Base-by-base conservation (phyloP, 1,139 yeast genomes). In the Arxiozyma bovina region DNA sequence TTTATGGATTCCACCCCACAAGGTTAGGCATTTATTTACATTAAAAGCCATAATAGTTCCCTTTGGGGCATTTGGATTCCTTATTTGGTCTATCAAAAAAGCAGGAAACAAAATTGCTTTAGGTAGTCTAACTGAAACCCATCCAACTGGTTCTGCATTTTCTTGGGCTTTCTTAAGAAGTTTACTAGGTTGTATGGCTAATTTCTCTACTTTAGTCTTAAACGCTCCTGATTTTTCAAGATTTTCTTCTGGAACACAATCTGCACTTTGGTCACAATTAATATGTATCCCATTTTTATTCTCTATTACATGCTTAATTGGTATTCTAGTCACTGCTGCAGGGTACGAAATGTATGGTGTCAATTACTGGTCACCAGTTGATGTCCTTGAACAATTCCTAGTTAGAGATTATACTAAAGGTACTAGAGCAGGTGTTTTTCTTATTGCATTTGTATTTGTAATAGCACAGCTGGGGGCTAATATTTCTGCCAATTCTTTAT, bases 221-320 rank as follows among this genome's bases (percentile, higher is more conserved):
- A 90, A 90, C 71, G 86, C 95, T 21, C 96, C 96, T 0, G 97
- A 90, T 77, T 89, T 88, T 70, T 78, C 96, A 23, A 82, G 96
- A 69, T 86, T 89, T 69, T 85, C 96, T 11, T 78, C 77, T 55
- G 78, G 79, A 30, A 74, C 75, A 43, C 66, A 67, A 42, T 73
- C 81, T 34, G 76, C 84, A 0, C 60, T 76, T 17, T 72, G 77
- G 71, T 76, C 85, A 0, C 87, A 82, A 66, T 65, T 80, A 38
- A 63, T 85, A 30, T 77, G 91, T 6, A 82, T 89, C 58, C 96
- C 96, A 42, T 61, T 86, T 21, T 77, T 87, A 62, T 89, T 89
- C 70, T 83, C 94, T 4, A 65, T 89, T 56, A 88, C 96, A 18
- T 83, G 95, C 18, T 77, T 90, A 63, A 83, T 90, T 65, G 97